Evolutionary conservation across 768 basidiomycete genomes (phyloP), one percentile per base, ranked within the genome.

Genomic region (Suillus subalutaceus): DNA sequence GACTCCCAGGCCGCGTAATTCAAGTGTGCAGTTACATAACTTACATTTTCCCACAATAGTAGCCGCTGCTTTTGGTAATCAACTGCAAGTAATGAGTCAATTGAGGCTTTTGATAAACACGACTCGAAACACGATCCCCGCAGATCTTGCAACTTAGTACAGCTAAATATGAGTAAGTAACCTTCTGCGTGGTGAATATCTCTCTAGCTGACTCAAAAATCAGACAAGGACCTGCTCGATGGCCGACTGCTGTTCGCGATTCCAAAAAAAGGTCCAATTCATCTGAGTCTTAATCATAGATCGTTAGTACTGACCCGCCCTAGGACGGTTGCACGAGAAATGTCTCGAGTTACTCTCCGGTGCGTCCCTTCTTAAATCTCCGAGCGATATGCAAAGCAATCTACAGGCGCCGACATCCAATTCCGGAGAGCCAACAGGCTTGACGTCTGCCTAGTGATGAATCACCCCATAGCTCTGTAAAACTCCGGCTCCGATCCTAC

Each of bases 161-260:
- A 15, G 10, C 20, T 60, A 37, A 50, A n/a, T 30, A 77, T 77
- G 75, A 77, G 74, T 72, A 58, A 67, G 75, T 71, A 1, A 26
- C 1, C 18, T 0, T 15, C 38, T 9, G 7, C 16, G 0, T 6
- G 1, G 1, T 16, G 32, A 0, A 10, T 32, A 16, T 55, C 12
- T 2, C 1, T 3, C 41, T 32, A 23, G 41, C 56, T 67, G 26
- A 60, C 38, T n/a, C 26, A 37, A 5, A 4, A 1, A 1, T 26
- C 44, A 87, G 89, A 95, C 76, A 75, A 85, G n/a, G 93, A 95
- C 69, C 80, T 89, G 23, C 84, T 99, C 63, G 85, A 93, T 67
- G 95, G 94, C 57, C 88, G 96, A 52, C 74, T 97, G 67, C 83
- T 99, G 46, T 97, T 99, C 71, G 97, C 96, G 10, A 93, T 99